Percentiles rank a stretch among this genome's conserved stretches.
Evolutionary conservation across 2,329 filamentous ascomycete species (phyloP).

Genomic region (Colletotrichum sp.): DNA sequence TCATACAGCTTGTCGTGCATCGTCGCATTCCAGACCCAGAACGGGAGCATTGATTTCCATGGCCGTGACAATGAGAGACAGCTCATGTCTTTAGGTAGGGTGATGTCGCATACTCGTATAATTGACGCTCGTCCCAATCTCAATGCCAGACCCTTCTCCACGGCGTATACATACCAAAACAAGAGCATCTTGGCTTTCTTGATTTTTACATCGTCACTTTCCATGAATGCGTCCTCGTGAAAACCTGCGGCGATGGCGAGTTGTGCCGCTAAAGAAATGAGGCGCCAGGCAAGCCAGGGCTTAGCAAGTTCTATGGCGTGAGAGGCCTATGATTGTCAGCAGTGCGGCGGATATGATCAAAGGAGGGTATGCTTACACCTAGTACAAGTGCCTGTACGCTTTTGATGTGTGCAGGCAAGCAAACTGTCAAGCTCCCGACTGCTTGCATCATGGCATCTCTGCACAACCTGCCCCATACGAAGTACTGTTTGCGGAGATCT

Average conservation of each 20-base stretch:
- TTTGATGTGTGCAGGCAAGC: not conserved
- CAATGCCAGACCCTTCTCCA: conserved; percentile 64
- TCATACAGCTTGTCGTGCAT: conserved; percentile 58
- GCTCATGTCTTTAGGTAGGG: conserved; percentile 40
- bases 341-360: not conserved
- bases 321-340: not conserved
- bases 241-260: not conserved
- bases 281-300: not conserved
- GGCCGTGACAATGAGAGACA: conserved; percentile 27
- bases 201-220: not conserved
- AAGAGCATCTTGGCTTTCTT: conserved; percentile 24
- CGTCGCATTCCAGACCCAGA: conserved; percentile 52
- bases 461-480: not conserved
- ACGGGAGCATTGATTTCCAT: conserved; percentile 45
- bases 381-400: not conserved
- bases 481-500: not conserved
- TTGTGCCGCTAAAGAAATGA: not conserved
- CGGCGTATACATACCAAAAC: conserved; percentile 59
- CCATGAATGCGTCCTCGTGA: conserved; percentile 22
- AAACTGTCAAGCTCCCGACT: not conserved
- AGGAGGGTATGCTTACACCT: not conserved
- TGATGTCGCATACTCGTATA: conserved; percentile 64
- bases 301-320: conserved; percentile 2
- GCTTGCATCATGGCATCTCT: not conserved
- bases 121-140: conserved; percentile 62